A percentile compares a stretch with the other conserved stretches of the same genome.
phyloP scores from a whole-genome alignment of 805 yeast species.

The Scheffersomyces ergatensis region DNA sequence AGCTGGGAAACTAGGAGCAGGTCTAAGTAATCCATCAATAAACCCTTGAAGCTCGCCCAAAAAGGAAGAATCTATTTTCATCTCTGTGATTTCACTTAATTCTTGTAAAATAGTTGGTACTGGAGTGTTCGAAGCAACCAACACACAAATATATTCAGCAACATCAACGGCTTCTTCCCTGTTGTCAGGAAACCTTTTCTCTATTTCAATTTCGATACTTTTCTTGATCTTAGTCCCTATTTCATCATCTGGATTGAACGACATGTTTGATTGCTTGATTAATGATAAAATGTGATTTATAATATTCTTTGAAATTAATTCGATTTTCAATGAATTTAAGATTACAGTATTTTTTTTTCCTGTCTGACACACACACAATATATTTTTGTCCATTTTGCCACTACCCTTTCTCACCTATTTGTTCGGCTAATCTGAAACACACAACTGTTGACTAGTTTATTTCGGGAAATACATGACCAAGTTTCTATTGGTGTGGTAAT shows the following conservation, averaged over 20 bases:
- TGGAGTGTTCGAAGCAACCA: conserved; percentile 66
- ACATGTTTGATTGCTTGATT: too few relatives aligned
- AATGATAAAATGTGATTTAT: too few relatives aligned
- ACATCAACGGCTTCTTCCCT: conserved; percentile 50
- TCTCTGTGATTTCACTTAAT: conserved; percentile 58
- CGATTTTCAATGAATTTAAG: too few relatives aligned
- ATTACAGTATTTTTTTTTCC: too few relatives aligned
- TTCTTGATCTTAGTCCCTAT: conserved; percentile 35
- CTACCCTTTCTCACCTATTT: too few relatives aligned
- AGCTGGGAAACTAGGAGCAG: conserved; percentile 7
- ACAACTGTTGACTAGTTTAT: too few relatives aligned
- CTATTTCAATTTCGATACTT: conserved; percentile 33
- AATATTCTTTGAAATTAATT: too few relatives aligned
- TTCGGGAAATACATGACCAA: too few relatives aligned
- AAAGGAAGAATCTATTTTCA: conserved; percentile 56
- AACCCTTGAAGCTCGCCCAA: conserved; percentile 59
- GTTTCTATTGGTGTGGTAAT: too few relatives aligned
- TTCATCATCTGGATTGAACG: conserved; percentile 39
- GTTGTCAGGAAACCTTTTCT: conserved; percentile 26
- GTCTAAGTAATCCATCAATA: conserved; percentile 38
- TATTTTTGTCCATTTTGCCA: too few relatives aligned
- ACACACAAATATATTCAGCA: conserved; percentile 70
- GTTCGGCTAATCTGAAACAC: too few relatives aligned
- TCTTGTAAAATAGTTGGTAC: conserved; percentile 61
- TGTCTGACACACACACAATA: too few relatives aligned